Conservation (phyloP, 306 rosid genomes). For the Gastrolobium villosum region DNA sequence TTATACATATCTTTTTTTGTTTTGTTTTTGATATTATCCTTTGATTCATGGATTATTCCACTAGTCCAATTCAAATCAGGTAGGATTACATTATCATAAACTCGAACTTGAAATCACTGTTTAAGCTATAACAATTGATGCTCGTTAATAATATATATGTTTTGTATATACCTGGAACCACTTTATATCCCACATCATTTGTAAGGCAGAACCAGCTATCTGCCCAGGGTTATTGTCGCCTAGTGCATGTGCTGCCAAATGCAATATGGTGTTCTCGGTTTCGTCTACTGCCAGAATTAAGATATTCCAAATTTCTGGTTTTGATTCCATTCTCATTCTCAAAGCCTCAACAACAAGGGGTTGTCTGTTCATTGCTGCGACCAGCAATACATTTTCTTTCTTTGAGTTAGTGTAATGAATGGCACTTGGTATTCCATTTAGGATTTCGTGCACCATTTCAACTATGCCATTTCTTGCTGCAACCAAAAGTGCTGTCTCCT, state of each 20-base stretch:
- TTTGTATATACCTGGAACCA: conserved; percentile 54
- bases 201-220: conserved; percentile 52
- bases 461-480: conserved; percentile 45
- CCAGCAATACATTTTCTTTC: conserved; percentile 42
- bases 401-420: conserved; percentile 37
- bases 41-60: no score
- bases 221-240: conserved; percentile 22
- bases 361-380: conserved; percentile 44
- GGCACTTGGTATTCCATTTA: not conserved
- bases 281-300: conserved; percentile 15
- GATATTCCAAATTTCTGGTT: not conserved
- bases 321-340: not conserved
- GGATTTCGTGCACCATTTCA: conserved; percentile 3
- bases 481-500: not conserved
- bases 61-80: no score
- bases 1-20: no score
- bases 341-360: conserved; percentile 9
- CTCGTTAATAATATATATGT: no score
- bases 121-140: no score
- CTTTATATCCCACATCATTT: conserved; percentile 60
- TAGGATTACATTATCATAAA: no score
- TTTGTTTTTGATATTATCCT: no score
- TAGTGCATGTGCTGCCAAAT: conserved; percentile 38
- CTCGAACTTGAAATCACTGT: no score
- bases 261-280: conserved; percentile 46